Evolutionary conservation across 2,329 filamentous ascomycete genomes (phyloP).

Genomic region (Fonsecaea pugnacius): DNA sequence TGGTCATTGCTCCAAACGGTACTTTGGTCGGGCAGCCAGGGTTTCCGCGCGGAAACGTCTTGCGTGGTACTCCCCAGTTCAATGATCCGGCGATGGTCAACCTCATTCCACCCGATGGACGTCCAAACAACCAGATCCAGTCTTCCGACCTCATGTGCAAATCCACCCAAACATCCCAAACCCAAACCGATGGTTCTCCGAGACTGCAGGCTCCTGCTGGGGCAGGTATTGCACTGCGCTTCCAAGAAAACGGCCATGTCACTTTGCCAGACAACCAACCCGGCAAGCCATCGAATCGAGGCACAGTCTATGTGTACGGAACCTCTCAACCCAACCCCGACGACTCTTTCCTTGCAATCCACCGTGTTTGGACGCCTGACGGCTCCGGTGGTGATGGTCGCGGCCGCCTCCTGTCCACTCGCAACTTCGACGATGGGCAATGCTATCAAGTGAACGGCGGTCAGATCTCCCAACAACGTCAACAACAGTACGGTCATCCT

Average conservation of each 20-base stretch:
- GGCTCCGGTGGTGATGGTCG: slow-evolving; percentile 80
- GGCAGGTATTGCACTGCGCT: slow-evolving; percentile 68
- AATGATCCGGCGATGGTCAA: slow-evolving; percentile 64
- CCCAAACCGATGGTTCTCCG: slow-evolving; percentile 64
- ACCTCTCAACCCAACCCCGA: slow-evolving; percentile 63
- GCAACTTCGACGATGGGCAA: slow-evolving; percentile 86
- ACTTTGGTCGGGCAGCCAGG: slow-evolving; percentile 72
- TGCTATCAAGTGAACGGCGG: slow-evolving; percentile 79
- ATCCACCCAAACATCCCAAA: slow-evolving; percentile 63
- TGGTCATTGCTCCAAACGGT: slow-evolving; percentile 72
- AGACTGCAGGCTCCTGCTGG: slow-evolving; percentile 65
- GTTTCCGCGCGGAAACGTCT: slow-evolving; percentile 72
- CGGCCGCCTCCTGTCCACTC: slow-evolving; percentile 74
- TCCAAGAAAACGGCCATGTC: slow-evolving; percentile 78
- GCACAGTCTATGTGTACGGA: slow-evolving; percentile 76
- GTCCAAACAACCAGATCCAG: slow-evolving; percentile 53
- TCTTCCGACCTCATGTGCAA: slow-evolving; percentile 66
- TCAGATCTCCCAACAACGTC: slow-evolving; percentile 63
- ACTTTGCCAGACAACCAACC: slow-evolving; percentile 61
- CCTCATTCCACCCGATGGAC: slow-evolving; percentile 63
- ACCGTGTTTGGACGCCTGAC: slow-evolving; percentile 76
- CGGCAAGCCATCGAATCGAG: slow-evolving; percentile 67
- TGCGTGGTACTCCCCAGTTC: slow-evolving; percentile 61
- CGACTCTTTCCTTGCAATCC: slow-evolving; percentile 67
- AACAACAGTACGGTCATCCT: slow-evolving; percentile 57